Conservation (phyloP, 441 rosid genomes). For the Gossypium davidsonii region DNA sequence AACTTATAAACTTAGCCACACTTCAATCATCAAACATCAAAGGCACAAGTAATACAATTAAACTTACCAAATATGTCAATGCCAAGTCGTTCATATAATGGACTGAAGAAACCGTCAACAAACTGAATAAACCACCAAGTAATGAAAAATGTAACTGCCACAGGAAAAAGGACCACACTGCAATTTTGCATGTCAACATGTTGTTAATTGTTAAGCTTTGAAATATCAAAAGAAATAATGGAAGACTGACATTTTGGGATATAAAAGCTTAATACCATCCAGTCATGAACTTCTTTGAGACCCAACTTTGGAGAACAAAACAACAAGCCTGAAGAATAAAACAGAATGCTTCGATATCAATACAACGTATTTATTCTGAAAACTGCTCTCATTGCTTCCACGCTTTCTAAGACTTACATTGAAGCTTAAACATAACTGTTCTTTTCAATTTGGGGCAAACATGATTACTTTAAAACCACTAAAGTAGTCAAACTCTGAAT, state of each 20-base stretch:
- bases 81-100: slow-evolving; percentile 78
- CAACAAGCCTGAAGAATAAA: slow-evolving; percentile 66
- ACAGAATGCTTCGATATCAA: neutral
- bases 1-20: neutral
- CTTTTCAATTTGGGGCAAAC: neutral
- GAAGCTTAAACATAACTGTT: neutral
- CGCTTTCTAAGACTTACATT: neutral
- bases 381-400: neutral
- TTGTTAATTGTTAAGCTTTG: slow-evolving; percentile 19
- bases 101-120: slow-evolving; percentile 94
- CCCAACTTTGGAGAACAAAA: slow-evolving; percentile 85
- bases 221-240: slow-evolving; percentile 5
- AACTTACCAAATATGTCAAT: slow-evolving; percentile 74
- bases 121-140: slow-evolving; percentile 99
- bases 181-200: slow-evolving; percentile 23
- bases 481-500: neutral
- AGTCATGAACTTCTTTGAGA: slow-evolving; percentile 95
- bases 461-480: neutral
- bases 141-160: slow-evolving; percentile 83
- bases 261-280: slow-evolving; percentile 58
- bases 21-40: slow-evolving; percentile 1
- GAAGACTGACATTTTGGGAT: neutral
- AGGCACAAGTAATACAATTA: neutral
- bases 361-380: neutral
- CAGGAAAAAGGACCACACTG: slow-evolving; percentile 92